Percentiles rank a stretch among this genome's conserved stretches.
These are phyloP conservation scores for Croton setiger DNA, from an alignment of 441 rosid species.

Conservation along the genomic window DNA sequence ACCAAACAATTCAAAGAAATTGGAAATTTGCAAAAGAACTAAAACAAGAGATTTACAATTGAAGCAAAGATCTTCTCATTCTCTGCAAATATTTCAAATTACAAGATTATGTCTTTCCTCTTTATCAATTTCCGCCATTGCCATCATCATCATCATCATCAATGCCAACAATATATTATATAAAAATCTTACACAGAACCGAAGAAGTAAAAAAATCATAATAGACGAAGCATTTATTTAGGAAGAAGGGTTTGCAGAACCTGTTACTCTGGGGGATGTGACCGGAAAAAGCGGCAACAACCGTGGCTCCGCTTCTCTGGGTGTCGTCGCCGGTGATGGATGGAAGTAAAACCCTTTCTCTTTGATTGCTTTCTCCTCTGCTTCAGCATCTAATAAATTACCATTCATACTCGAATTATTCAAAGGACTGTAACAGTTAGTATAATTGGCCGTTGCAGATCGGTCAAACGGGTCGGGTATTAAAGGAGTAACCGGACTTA, in stretches of 20 bases:
- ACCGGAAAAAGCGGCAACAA: constrained; percentile 88
- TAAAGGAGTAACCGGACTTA: constrained; percentile 88
- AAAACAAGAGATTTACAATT: constrained; percentile 25
- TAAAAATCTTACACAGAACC: constrained; percentile 34
- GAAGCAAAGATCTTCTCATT: constrained; percentile 32
- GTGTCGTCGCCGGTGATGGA: constrained; percentile 76
- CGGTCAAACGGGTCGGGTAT: constrained; percentile 80
- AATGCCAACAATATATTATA: constrained; percentile 29
- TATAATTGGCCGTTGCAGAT: constrained; percentile 39
- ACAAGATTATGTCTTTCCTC: constrained; percentile 35
- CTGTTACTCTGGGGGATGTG: constrained; percentile 73
- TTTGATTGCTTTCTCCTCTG: constrained; percentile 78
- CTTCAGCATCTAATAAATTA: constrained; percentile 28
- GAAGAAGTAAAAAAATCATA: background rate
- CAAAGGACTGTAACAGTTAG: constrained; percentile 24
- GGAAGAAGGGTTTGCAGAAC: constrained; percentile 52
- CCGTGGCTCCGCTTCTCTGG: constrained; percentile 67
- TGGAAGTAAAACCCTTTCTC: constrained; percentile 83
- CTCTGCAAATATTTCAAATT: constrained; percentile 39
- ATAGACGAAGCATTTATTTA: constrained; percentile 12
- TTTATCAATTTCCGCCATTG: background rate
- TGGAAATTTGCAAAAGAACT: background rate
- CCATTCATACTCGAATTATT: constrained; percentile 9
- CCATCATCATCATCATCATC: constrained; percentile 26
- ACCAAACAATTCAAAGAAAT: constrained; percentile 5